Evolutionary conservation across 768 basidiomycete species (phyloP), one percentile per base, ranked within the genome.

Genomic region (Fomitopsis serialis): DNA sequence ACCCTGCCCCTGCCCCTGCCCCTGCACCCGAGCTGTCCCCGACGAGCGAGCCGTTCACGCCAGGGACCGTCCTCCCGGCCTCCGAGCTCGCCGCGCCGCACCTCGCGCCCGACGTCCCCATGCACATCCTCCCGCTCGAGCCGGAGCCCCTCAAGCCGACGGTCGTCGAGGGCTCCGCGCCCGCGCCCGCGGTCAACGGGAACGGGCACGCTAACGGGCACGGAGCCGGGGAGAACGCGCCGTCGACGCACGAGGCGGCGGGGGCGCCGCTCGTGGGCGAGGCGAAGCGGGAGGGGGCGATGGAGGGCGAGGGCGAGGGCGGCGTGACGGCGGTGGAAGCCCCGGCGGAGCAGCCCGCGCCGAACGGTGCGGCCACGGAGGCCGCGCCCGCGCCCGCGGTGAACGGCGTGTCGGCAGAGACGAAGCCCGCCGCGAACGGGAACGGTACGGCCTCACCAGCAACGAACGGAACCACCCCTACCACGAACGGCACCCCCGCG

Each of bases 301-400:
- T 29, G 11, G 42, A 3, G 48, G 25, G n/a, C 48, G 27, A 17
- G 32, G 29, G 29, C 11, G 42, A n/a, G n/a, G n/a, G n/a, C n/a
- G n/a, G n/a, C n/a, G n/a, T n/a, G n/a, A n/a, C n/a, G n/a, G n/a
- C 13, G 43, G 51, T 23, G 22, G 23, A 6, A 9, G 25, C 43
- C 12, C 45, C 45, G 19, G 45, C 43, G 19, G 40, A 29, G 23
- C 6, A 22, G n/a, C 37, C 42, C 34, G 42, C 36, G 15, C 52
- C 54, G 4, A 58, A 58, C 49, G 57, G 58, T 17, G 53, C 54
- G 53, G 53, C 57, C 5, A 10, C 53, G 19, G 15, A 40, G 6
- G 29, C n/a, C n/a, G n/a, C n/a, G 17, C 46, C 54, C n/a, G 36
- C 51, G 43, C 27, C 55, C 15, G 44, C 58, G 40, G 29, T 50